Conservation (phyloP, 2,329 filamentous ascomycete species). For the Macrophomina pseudophaseolina region DNA sequence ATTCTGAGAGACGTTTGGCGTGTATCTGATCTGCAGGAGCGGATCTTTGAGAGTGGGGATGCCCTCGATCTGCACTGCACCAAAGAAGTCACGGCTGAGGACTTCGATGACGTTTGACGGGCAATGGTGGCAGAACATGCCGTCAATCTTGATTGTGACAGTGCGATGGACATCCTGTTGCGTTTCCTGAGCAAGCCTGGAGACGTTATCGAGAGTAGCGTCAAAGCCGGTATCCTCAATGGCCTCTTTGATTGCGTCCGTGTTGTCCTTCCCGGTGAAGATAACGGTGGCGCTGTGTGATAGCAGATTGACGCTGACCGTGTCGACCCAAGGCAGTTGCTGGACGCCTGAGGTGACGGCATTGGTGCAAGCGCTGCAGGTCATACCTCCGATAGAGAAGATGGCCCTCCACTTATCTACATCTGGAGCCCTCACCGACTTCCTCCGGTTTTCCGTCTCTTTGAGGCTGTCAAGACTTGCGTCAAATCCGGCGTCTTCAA, state of each 20-base stretch:
- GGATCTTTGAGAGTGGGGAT: constrained; percentile 63
- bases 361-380: constrained; percentile 61
- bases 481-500: constrained; percentile 36
- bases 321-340: constrained; percentile 51
- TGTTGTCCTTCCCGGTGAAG: constrained; percentile 54
- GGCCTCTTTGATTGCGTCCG: constrained; percentile 52
- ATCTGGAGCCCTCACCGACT: constrained; percentile 16
- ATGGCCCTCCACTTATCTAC: constrained; percentile 47
- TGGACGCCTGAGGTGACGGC: constrained; percentile 55
- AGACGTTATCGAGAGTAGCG: constrained; percentile 45
- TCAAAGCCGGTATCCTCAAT: constrained; percentile 56
- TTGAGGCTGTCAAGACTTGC: constrained; percentile 30
- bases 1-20: constrained; percentile 63
- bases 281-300: constrained; percentile 56
- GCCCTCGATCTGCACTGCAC: constrained; percentile 58
- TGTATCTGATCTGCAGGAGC: constrained; percentile 73
- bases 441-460: constrained; percentile 15
- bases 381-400: constrained; percentile 62
- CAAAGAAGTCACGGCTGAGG: constrained; percentile 57
- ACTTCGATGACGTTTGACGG: constrained; percentile 58
- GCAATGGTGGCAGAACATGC: constrained; percentile 55
- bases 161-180: constrained; percentile 36
- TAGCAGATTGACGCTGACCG: constrained; percentile 57
- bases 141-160: constrained; percentile 45
- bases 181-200: constrained; percentile 27